These are phyloP conservation scores for Sporothrix sp. DNA, from an alignment of 2,329 filamentous ascomycete genomes.

Conservation along the genomic window DNA sequence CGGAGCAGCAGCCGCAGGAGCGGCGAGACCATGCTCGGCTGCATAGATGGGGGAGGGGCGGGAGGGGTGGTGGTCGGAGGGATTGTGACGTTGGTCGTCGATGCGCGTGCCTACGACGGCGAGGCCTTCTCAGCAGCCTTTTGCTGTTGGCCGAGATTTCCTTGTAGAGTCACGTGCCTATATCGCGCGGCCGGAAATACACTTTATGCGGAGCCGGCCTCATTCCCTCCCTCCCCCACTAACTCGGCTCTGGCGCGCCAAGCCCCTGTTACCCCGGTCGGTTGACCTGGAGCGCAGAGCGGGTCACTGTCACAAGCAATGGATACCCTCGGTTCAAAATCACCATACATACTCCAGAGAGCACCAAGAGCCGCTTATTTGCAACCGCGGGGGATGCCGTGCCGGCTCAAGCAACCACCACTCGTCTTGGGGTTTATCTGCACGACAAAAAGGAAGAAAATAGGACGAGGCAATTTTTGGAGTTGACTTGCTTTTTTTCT, in stretches of 20 bases:
- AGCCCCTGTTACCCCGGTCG: constrained; percentile 12
- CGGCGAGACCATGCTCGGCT: constrained; percentile 25
- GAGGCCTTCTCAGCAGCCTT: too few species aligned
- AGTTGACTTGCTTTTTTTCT: not conserved
- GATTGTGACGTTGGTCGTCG: not conserved
- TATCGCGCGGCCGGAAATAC: not conserved
- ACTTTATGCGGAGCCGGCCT: constrained; percentile 3
- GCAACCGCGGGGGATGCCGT: constrained; percentile 14
- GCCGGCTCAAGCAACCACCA: not conserved
- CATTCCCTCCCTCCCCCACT: not conserved
- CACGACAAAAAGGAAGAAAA: not conserved
- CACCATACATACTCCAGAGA: too few species aligned
- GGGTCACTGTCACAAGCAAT: constrained; percentile 10
- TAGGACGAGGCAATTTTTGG: not conserved
- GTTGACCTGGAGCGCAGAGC: not conserved
- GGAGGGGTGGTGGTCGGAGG: too few species aligned
- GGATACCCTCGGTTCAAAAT: constrained; percentile 24
- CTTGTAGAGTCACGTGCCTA: not conserved
- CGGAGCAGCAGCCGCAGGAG: constrained; percentile 28
- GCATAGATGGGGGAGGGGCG: constrained; percentile 3
- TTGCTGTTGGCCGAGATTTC: constrained; percentile 1
- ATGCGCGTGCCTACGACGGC: too few species aligned
- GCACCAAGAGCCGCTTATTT: constrained; percentile 9
- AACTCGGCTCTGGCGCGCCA: constrained; percentile 15
- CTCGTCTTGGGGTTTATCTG: not conserved